Conservation (phyloP, 805 yeast genomes). For the Lipomyces japonicus region DNA sequence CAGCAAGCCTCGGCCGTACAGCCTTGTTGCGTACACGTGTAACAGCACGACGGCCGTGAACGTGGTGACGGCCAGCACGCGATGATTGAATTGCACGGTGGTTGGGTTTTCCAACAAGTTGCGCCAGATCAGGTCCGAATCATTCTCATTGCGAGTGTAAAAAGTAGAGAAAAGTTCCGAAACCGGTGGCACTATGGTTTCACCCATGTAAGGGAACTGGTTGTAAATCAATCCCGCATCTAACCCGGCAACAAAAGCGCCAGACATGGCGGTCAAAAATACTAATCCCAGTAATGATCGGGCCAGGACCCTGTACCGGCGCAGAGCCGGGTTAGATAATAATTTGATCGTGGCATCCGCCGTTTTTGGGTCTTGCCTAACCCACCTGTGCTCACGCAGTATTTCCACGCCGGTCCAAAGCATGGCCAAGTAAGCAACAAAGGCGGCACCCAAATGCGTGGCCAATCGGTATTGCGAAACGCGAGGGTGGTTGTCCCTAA, state of each 20-base stretch:
- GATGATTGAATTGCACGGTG: constrained; percentile 88
- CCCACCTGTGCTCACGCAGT: constrained; percentile 66
- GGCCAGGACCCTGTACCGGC: constrained; percentile 54
- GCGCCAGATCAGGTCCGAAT: constrained; percentile 82
- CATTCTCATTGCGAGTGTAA: constrained; percentile 63
- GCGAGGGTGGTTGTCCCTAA: constrained; percentile 64
- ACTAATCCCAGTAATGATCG: constrained; percentile 61
- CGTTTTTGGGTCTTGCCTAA: constrained; percentile 57
- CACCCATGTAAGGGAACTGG: constrained; percentile 95
- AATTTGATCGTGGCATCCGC: constrained; percentile 54
- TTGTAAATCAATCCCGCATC: constrained; percentile 97
- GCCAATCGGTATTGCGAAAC: constrained; percentile 94
- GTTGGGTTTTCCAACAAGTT: constrained; percentile 92
- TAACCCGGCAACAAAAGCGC: constrained; percentile 96
- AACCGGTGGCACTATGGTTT: constrained; percentile 62
- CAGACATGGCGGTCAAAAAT: constrained; percentile 90
- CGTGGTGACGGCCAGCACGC: constrained; percentile 78
- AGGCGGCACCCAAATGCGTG: constrained; percentile 91
- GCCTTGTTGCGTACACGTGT: constrained; percentile 55
- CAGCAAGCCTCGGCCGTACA: constrained; percentile 38
- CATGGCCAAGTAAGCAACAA: constrained; percentile 80
- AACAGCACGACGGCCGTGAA: constrained; percentile 48
- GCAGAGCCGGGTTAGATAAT: constrained; percentile 55
- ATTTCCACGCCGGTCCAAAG: constrained; percentile 86
- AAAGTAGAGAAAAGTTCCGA: constrained; percentile 73